Base-by-base conservation (phyloP, 805 yeast species). In the Saccharomyces eubayanus region DNA sequence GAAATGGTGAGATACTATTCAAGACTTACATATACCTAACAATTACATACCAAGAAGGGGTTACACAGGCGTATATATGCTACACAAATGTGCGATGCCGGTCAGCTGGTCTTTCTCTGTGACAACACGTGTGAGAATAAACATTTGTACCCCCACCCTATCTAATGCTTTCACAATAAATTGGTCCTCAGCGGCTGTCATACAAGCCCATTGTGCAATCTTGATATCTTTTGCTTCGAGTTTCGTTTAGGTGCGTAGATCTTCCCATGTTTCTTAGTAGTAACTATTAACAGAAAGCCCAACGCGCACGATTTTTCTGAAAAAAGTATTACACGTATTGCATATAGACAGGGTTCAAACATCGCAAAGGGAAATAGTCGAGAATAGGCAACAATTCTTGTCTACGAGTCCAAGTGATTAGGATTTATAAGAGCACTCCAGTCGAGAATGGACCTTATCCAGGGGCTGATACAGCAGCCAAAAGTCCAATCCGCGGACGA, bases 401-500 rank as follows among this genome's bases (percentile, higher is more conserved):
- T 36, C 16, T 21, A 36, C 43, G 24, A 36, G 9, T 6, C 24
- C 10, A 24, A 36, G 24, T 8, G 24, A 36, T 36, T 36, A 36
- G 16, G 21, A 36, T 36, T 16, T 36, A 36, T 36, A 36, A 16
- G 2, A 16, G 20, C 43, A 16, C 43, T 16, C 43, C 24, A 6
- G 16, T 8, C 29, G 46, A 49, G 10, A 3, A 74, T 74, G 78
- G 77, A 74, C 53, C 51, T 73, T 47, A 67, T 74, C 51, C 73
- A 72, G 40, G 77, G 77, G 14, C 59, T 74, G 45, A 72, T 74
- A 55, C 71, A 67, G 56, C 74, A 70, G 59, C 84, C 83, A 27
- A 79, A 78, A 61, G 73, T 69, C 6, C 84, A 76, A 63, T 73
- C 82, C 8, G 92, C 83, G 3, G 89, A 85, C 61, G 96, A 88